Evolutionary conservation across 345 rosid genomes (phyloP).

Genomic region (Erysimum cheiranthoides): DNA sequence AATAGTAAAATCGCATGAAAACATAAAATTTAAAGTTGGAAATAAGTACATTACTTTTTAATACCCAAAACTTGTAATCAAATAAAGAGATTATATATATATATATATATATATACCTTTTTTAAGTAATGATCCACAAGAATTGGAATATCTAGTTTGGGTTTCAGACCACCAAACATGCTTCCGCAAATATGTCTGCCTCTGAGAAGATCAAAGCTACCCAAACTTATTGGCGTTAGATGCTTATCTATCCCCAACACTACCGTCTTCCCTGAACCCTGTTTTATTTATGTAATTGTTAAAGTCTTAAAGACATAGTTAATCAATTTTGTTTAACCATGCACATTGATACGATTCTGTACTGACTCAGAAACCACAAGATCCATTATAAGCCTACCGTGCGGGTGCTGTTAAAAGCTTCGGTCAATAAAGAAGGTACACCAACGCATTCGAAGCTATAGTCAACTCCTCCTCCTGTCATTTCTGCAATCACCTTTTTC

Average conservation of each 20-base stretch:
- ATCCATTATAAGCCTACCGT: slow-evolving; percentile 32
- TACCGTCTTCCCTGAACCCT: slow-evolving; percentile 78
- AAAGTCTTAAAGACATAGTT: not conserved
- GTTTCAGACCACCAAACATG: slow-evolving; percentile 64
- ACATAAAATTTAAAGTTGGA: slow-evolving; percentile 8
- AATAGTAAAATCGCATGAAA: not conserved
- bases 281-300: not conserved
- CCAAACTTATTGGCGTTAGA: slow-evolving; percentile 43
- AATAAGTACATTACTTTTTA: not conserved
- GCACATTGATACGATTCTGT: not conserved
- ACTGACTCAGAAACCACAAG: not conserved
- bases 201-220: slow-evolving; percentile 44
- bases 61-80: not conserved
- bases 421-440: slow-evolving; percentile 48
- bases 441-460: slow-evolving; percentile 83
- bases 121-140: slow-evolving; percentile 50
- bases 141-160: slow-evolving; percentile 59
- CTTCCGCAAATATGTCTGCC: slow-evolving; percentile 59
- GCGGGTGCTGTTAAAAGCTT: slow-evolving; percentile 59
- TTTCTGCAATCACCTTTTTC: slow-evolving; percentile 62
- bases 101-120: slow-evolving; percentile 45
- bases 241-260: slow-evolving; percentile 57
- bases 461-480: slow-evolving; percentile 73
- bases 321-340: not conserved
- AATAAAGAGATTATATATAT: not conserved